These are phyloP conservation scores for Botrytis deweyae DNA, from an alignment of 2,329 filamentous ascomycete species.

Conservation along the genomic window DNA sequence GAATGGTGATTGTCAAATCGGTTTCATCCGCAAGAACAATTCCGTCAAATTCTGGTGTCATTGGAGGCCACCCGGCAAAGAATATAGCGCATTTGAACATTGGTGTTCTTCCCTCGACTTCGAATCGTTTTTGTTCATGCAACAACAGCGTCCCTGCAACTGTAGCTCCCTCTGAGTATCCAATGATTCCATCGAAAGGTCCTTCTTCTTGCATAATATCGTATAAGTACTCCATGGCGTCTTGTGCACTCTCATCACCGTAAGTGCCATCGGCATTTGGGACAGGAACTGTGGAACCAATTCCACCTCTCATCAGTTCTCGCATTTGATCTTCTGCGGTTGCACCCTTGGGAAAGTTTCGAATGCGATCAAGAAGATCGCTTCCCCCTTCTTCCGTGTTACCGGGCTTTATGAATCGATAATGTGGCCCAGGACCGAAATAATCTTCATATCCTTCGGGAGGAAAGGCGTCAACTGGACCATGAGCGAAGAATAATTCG, in stretches of 20 bases:
- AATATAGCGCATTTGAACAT: conserved; percentile 49
- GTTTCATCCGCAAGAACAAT: conserved; percentile 53
- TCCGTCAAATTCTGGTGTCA: conserved; percentile 47
- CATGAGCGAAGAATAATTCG: conserved; percentile 53
- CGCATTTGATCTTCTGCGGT: conserved; percentile 37
- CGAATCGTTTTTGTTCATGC: conserved; percentile 47
- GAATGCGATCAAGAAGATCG: conserved; percentile 36
- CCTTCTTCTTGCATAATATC: conserved; percentile 48
- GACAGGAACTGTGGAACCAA: conserved; percentile 19
- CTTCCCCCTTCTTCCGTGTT: conserved; percentile 36
- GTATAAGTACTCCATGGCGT: conserved; percentile 31
- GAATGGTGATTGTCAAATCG: conserved; percentile 52
- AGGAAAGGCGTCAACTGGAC: conserved; percentile 50
- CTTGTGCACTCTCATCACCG: conserved; percentile 26
- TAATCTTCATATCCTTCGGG: conserved; percentile 56
- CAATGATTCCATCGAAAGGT: conserved; percentile 55
- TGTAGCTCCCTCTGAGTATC: conserved; percentile 60
- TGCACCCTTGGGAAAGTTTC: conserved; percentile 35
- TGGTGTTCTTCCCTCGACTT: conserved; percentile 35
- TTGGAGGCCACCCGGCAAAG: conserved; percentile 54
- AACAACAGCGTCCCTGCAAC: conserved; percentile 55
- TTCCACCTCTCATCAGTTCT: conserved; percentile 29
- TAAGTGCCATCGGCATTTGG: conserved; percentile 24
- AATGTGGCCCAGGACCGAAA: conserved; percentile 56
- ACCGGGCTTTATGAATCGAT: conserved; percentile 53